Evolutionary conservation across 139 green algal species (phyloP), one percentile per base, ranked within the genome.

Genomic region (Chlorella sp.): DNA sequence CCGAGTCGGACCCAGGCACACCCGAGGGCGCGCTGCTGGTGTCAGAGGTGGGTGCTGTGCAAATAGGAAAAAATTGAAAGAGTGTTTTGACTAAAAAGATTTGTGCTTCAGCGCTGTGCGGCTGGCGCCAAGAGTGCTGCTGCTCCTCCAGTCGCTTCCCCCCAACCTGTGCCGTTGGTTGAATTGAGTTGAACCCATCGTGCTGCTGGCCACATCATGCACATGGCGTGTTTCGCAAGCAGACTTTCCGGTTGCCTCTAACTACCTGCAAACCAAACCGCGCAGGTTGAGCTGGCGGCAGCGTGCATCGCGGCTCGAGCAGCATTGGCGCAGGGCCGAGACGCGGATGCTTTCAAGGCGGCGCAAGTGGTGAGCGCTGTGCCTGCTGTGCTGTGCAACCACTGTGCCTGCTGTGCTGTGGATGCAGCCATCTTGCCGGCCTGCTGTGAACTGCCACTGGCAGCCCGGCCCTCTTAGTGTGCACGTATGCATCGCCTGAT

Each of bases 311-410:
- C 13, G 11, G 74, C 78, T 12, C 65, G 84, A 11, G 87, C 84
- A 16, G 13, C 34, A 21, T 56, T 90, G 39, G 87, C 70, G 4
- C 41, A 76, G 55, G 65, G 67, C 26, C 51, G 73, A 4, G 85
- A 89, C 60, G 87, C 87, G 4, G 84, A 90, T 0, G 87, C 84
- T 0, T 90, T 90, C 72, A 79, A 74, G 23, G 64, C 71, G 7
- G 87, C 87, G 23, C 68, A 90, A 30, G 16, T 60, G 82, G 82
- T 83, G 73, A 7, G 82, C 47, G 79, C 20, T 67, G 73, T 18
- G n/a, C 3, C 28, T 28, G 28, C 68, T 18, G 36, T 51, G 67
- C 32, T 2, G 23, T 68, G 23, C 3, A 30, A n/a, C n/a, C n/a
- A n/a, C n/a, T n/a, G n/a, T 38, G 23, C 39, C 21, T 11, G n/a